phyloP scores from a whole-genome alignment of 306 rosid genomes.

The Cucumis melo region DNA sequence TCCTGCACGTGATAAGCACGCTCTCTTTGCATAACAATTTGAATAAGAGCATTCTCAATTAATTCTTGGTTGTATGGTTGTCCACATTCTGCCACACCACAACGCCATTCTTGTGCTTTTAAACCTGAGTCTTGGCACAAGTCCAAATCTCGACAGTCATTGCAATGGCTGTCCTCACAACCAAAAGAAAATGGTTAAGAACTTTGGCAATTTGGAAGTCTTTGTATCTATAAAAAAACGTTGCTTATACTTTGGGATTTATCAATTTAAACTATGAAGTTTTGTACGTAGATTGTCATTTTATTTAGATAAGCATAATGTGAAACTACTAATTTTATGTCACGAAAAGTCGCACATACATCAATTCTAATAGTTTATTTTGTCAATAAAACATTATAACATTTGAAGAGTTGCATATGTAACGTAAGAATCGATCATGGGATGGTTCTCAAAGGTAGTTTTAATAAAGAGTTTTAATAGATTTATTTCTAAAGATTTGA shows the following conservation, averaged over 20 bases:
- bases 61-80: constrained; percentile 74
- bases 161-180: constrained; percentile 50
- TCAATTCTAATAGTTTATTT: no score
- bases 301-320: no score
- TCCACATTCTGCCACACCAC: constrained; percentile 77
- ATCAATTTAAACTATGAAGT: no score
- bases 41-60: constrained; percentile 68
- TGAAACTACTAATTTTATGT: no score
- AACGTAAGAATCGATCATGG: no score
- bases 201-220: constrained; percentile 20
- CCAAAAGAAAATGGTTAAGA: not conserved
- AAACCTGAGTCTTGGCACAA: constrained; percentile 59
- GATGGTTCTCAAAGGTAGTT: no score
- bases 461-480: no score
- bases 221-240: constrained; percentile 14
- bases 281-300: accelerated
- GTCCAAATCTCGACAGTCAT: constrained; percentile 81
- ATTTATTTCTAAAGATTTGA: no score
- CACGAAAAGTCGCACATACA: no score
- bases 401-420: no score
- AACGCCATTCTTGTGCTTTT: constrained; percentile 58
- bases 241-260: no score
- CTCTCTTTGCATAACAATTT: constrained; percentile 73
- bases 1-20: constrained; percentile 77
- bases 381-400: no score